Percentiles rank a stretch among this genome's conserved stretches.
Evolutionary conservation across 2,329 filamentous ascomycete genomes (phyloP).

Genomic region (Aspergillus calidoustus): DNA sequence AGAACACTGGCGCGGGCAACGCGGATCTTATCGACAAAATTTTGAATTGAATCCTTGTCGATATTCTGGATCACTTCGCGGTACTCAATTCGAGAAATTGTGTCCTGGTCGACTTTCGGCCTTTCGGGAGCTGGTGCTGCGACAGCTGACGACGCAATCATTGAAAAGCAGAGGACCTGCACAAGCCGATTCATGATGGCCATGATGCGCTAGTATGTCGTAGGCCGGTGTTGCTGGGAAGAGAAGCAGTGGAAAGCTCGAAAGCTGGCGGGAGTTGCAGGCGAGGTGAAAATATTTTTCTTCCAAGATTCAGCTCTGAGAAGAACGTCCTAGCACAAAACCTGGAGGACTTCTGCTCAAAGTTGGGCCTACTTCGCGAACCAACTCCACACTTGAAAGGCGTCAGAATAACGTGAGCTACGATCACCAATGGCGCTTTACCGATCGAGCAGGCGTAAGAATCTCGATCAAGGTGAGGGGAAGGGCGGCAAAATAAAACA

Average conservation of each 20-base stretch:
- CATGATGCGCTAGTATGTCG: slow-evolving; percentile 9
- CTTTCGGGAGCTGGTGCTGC: slow-evolving; percentile 29
- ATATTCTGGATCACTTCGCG: slow-evolving; percentile 61
- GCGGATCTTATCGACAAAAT: slow-evolving; percentile 66
- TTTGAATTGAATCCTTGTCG: slow-evolving; percentile 66
- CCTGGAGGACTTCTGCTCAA: too few species aligned
- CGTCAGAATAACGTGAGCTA: not conserved
- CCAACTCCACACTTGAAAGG: slow-evolving; percentile 2
- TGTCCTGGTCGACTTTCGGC: slow-evolving; percentile 14
- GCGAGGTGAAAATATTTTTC: not conserved
- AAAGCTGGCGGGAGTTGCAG: not conserved
- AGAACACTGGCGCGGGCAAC: slow-evolving; percentile 69
- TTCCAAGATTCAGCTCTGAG: not conserved
- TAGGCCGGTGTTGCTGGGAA: not conserved
- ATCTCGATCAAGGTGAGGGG: not conserved
- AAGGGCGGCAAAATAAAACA: not conserved
- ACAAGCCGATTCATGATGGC: slow-evolving; percentile 25
- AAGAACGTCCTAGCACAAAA: too few species aligned
- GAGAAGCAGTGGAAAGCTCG: not conserved
- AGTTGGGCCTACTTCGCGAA: not conserved
- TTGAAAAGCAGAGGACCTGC: slow-evolving; percentile 31
- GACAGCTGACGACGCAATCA: slow-evolving; percentile 32
- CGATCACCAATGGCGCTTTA: slow-evolving; percentile 2
- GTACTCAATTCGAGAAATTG: slow-evolving; percentile 43
- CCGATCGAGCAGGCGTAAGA: not conserved